Percentiles rank a stretch among this genome's conserved stretches.
These are phyloP conservation scores for Artemisia argyi DNA, from an alignment of 129 eudicot genomes.

Conservation along the genomic window DNA sequence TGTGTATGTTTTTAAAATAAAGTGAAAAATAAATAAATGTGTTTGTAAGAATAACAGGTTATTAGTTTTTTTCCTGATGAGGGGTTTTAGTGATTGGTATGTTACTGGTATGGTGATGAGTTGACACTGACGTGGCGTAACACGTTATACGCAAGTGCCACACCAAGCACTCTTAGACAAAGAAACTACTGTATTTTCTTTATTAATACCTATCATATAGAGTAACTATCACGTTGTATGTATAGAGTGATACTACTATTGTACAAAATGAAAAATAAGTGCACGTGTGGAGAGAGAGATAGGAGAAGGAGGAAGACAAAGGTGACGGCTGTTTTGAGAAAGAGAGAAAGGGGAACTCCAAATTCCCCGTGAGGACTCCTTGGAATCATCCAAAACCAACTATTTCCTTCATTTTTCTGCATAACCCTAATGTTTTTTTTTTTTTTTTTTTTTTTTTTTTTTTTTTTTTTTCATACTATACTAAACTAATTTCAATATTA, in stretches of 20 bases:
- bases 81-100: too few species aligned
- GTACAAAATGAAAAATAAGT: slow-evolving; percentile 21
- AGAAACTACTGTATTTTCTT: not conserved
- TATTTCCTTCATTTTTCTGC: slow-evolving; percentile 13
- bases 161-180: too few species aligned
- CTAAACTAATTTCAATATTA: not conserved
- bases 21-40: too few species aligned
- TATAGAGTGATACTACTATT: slow-evolving; percentile 2
- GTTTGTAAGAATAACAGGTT: too few species aligned
- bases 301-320: slow-evolving; percentile 49
- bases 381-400: slow-evolving; percentile 67
- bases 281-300: slow-evolving; percentile 39
- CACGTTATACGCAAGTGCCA: too few species aligned
- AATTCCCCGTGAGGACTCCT: slow-evolving; percentile 93
- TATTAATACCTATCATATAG: too few species aligned
- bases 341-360: slow-evolving; percentile 54
- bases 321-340: slow-evolving; percentile 73
- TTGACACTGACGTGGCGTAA: too few species aligned
- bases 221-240: slow-evolving; percentile 2
- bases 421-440: slow-evolving; percentile 15
- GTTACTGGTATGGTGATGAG: too few species aligned
- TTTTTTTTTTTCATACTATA: not conserved
- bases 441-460: not conserved
- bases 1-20: too few species aligned
- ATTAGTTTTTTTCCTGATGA: too few species aligned